Conservation (phyloP, 2,329 filamentous ascomycete species). For the Huntiella omanensis region DNA sequence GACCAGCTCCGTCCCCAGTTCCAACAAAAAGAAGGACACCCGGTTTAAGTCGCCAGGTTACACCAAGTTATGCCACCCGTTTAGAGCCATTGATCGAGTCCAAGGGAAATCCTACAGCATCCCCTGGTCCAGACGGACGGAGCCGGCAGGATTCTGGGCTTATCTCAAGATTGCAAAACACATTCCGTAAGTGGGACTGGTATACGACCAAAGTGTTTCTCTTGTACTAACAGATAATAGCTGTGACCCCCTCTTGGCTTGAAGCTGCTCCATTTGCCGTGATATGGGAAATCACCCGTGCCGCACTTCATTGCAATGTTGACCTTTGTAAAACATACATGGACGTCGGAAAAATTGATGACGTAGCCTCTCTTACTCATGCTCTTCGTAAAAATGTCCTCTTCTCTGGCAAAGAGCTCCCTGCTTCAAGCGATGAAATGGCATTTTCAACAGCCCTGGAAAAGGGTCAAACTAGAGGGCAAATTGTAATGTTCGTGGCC, state of each 20-base stretch:
- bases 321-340: conserved; percentile 16
- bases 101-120: too few relatives aligned
- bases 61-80: too few relatives aligned
- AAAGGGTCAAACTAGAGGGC: conserved; percentile 19
- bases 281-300: conserved; percentile 32
- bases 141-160: too few relatives aligned
- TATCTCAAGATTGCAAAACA: conserved; percentile 15
- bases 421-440: conserved; percentile 23
- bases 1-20: too few relatives aligned
- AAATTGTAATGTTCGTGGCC: conserved; percentile 25
- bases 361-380: background rate
- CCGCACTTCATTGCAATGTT: conserved; percentile 27
- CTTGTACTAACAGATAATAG: background rate
- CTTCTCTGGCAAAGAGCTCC: conserved; percentile 26
- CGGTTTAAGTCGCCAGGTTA: too few relatives aligned
- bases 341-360: background rate
- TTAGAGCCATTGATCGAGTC: too few relatives aligned
- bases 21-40: too few relatives aligned
- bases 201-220: background rate
- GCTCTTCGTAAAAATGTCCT: conserved; percentile 20
- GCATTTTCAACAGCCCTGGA: conserved; percentile 28
- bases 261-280: conserved; percentile 30
- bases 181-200: conserved; percentile 22
- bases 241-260: conserved; percentile 21
- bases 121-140: too few relatives aligned